Conservation (phyloP, 2,329 filamentous ascomycete species). For the Exophiala mesophila region DNA sequence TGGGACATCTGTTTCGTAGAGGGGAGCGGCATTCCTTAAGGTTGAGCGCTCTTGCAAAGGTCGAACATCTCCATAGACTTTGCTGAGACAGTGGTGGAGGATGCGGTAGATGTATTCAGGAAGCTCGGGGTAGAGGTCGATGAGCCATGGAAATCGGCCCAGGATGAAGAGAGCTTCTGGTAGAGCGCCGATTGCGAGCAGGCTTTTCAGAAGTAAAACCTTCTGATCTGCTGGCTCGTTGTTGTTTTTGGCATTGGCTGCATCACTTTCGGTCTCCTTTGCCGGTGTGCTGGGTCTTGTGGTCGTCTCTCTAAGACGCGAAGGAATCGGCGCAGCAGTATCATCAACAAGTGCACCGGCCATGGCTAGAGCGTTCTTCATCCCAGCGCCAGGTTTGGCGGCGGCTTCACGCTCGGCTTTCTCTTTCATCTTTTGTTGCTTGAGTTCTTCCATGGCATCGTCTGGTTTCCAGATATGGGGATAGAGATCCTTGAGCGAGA, state of each 20-base stretch:
- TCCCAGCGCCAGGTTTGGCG: slow-evolving; percentile 63
- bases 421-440: slow-evolving; percentile 65
- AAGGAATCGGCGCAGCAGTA: slow-evolving; percentile 49
- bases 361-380: slow-evolving; percentile 77
- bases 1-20: slow-evolving; percentile 58
- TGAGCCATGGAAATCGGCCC: slow-evolving; percentile 86
- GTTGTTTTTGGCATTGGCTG: slow-evolving; percentile 40
- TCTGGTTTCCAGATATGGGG: slow-evolving; percentile 85
- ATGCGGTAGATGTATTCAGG: slow-evolving; percentile 79
- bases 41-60: slow-evolving; percentile 42
- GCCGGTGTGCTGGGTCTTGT: slow-evolving; percentile 50
- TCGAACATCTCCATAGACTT: slow-evolving; percentile 58
- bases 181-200: slow-evolving; percentile 85
- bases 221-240: slow-evolving; percentile 81
- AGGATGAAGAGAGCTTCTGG: slow-evolving; percentile 91
- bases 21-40: slow-evolving; percentile 47
- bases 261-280: slow-evolving; percentile 47
- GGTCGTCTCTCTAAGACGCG: slow-evolving; percentile 48
- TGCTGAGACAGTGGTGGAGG: slow-evolving; percentile 72
- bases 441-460: slow-evolving; percentile 71
- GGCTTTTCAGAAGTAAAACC: slow-evolving; percentile 71
- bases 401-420: slow-evolving; percentile 72
- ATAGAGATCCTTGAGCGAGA: slow-evolving; percentile 85
- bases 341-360: slow-evolving; percentile 86
- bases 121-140: slow-evolving; percentile 77